Evolutionary conservation across 257 asterid genomes (phyloP), one percentile per base, ranked within the genome.

Genomic region (Apocynum venetum): DNA sequence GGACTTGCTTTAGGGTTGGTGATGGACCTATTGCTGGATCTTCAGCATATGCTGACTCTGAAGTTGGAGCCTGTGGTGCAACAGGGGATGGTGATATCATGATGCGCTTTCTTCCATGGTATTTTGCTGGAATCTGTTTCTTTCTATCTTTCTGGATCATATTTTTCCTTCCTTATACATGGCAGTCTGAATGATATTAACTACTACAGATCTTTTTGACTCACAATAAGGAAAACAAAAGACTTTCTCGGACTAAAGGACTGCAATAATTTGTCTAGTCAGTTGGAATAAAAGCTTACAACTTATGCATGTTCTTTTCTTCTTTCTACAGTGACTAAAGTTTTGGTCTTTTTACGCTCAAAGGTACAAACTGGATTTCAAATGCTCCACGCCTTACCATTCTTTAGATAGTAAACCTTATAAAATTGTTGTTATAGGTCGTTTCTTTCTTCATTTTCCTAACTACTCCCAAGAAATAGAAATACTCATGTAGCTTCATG

Each of bases 51-150:
- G 98, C 98, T 17, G 93, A 91, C 73, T 10, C 91, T 19, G 98
- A 95, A 78, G 91, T 91, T 55, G 99, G 99, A 83, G 98, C 98
- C 59, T 95, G 99, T 59, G 99, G 99, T 74, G 97, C 97, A 76
- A 91, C 93, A 51, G 99, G 99, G 38, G 99, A 95, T 87, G 99
- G 99, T 19, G 99, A 95, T 83, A 84, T 90, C 86, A 95, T 95
- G 99, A 95, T 95, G 99, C 97, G 99, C 76, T 93, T 95, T 83
- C 97, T 95, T 81, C 99, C 99, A 19, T 93, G 99, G 99, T 95
- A 87, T 49, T 71, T 68, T 44, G 6, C 44, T 77, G 14, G 25
- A 76, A 59, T 36, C 19, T 3, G 13, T 71, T 77, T 65, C 44
- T 47, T 38, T 56, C 13, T 20, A 36, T 17, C 81, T 46, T 49